phyloP scores from a whole-genome alignment of 805 yeast genomes.

The Komagataella pseudopastoris region DNA sequence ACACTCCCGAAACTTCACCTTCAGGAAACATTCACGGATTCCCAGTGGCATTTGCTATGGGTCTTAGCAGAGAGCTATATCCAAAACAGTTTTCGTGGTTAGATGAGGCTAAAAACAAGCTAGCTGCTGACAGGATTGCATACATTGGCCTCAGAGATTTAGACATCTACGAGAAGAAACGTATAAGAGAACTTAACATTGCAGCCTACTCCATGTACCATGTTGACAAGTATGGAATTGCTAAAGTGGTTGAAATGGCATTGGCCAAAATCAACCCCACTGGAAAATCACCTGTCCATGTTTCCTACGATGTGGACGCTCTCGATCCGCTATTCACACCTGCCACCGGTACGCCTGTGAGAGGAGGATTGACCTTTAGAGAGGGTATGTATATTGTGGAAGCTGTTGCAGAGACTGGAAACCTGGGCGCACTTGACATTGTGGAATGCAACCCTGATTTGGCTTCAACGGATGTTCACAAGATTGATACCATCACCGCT shows the following conservation, averaged over 20 bases:
- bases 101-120: slow-evolving; percentile 26
- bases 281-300: slow-evolving; percentile 60
- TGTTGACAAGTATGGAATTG: slow-evolving; percentile 87
- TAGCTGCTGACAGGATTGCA: slow-evolving; percentile 61
- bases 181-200: slow-evolving; percentile 57
- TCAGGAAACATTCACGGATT: slow-evolving; percentile 95
- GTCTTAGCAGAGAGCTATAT: slow-evolving; percentile 51
- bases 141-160: slow-evolving; percentile 93
- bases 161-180: slow-evolving; percentile 71
- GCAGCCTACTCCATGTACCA: slow-evolving; percentile 93
- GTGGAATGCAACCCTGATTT: slow-evolving; percentile 90
- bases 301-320: slow-evolving; percentile 94
- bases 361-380: slow-evolving; percentile 90
- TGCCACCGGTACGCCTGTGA: slow-evolving; percentile 95
- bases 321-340: slow-evolving; percentile 91
- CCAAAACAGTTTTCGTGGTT: slow-evolving; percentile 73
- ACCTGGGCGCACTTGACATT: slow-evolving; percentile 74
- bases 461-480: slow-evolving; percentile 64
- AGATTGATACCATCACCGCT: slow-evolving; percentile 77
- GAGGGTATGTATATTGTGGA: slow-evolving; percentile 91
- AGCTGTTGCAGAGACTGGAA: slow-evolving; percentile 84
- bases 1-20: slow-evolving; percentile 70
- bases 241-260: slow-evolving; percentile 86
- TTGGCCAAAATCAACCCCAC: slow-evolving; percentile 64
- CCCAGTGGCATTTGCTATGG: slow-evolving; percentile 85